phyloP scores from a whole-genome alignment of 176 grass and related monocot species.

The Aegilops sharonensis region DNA sequence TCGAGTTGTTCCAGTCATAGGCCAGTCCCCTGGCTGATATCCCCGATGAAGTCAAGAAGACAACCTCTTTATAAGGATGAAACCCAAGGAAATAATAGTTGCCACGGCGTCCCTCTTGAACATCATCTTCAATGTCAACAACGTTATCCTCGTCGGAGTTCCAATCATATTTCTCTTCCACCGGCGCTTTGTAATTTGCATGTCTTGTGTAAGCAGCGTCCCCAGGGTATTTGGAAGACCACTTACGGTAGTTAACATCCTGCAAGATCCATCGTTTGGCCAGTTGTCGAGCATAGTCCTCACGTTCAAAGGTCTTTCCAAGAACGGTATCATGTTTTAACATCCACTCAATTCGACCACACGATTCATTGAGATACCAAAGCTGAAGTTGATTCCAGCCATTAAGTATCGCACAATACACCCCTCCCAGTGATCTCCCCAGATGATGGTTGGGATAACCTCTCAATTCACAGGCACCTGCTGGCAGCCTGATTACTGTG shows the following conservation, averaged over 20 bases:
- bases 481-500: neutral
- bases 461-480: neutral
- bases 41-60: neutral
- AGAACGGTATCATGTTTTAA: neutral
- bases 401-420: neutral
- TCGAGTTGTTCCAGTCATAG: neutral
- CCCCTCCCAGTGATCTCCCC: neutral
- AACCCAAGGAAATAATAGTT: neutral
- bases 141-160: conserved; percentile 6
- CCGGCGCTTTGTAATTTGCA: neutral
- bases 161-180: neutral
- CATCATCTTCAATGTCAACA: neutral
- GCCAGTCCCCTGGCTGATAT: neutral
- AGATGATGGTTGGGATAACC: neutral
- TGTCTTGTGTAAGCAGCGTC: neutral
- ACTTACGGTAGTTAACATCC: neutral
- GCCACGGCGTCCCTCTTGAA: too few species aligned
- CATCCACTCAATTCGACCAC: neutral
- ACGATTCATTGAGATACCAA: neutral
- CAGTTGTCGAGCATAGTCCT: neutral
- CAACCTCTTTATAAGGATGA: neutral
- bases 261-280: neutral
- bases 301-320: neutral
- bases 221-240: neutral
- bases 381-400: neutral